phyloP scores from a whole-genome alignment of 176 grass and related monocot species.

The Carex scoparia region DNA sequence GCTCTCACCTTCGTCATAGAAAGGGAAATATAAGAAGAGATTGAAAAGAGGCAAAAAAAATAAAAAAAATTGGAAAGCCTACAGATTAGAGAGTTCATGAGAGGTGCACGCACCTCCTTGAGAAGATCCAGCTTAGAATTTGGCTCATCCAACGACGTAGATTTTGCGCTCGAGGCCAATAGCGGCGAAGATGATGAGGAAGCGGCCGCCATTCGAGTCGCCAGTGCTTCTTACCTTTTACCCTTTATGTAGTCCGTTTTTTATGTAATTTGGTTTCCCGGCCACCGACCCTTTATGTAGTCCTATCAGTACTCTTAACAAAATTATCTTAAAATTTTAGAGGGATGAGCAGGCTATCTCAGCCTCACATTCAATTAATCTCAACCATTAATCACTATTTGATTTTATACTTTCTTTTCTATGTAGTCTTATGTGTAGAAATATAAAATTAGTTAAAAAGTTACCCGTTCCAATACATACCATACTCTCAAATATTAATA shows the following conservation, averaged over 20 bases:
- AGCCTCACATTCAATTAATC: too few species aligned
- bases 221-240: background rate
- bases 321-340: too few species aligned
- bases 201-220: conserved; percentile 2
- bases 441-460: too few species aligned
- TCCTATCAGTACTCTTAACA: too few species aligned
- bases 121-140: conserved; percentile 19
- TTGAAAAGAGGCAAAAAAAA: background rate
- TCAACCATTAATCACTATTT: too few species aligned
- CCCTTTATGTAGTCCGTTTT: background rate
- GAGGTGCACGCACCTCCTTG: conserved; percentile 13
- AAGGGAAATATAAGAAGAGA: background rate
- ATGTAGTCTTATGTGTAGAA: too few species aligned
- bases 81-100: background rate
- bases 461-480: too few species aligned
- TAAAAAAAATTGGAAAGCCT: background rate
- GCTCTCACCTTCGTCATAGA: conserved; percentile 18
- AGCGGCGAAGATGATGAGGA: conserved; percentile 3
- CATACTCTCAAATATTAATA: too few species aligned
- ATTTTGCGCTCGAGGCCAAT: background rate
- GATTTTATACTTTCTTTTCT: too few species aligned
- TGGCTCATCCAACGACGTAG: background rate
- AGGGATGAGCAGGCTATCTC: too few species aligned
- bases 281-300: too few species aligned
- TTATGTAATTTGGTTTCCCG: background rate